These are phyloP conservation scores for Crithidia bombi DNA, from an alignment of 208 protist genomes.

Conservation along the genomic window DNA sequence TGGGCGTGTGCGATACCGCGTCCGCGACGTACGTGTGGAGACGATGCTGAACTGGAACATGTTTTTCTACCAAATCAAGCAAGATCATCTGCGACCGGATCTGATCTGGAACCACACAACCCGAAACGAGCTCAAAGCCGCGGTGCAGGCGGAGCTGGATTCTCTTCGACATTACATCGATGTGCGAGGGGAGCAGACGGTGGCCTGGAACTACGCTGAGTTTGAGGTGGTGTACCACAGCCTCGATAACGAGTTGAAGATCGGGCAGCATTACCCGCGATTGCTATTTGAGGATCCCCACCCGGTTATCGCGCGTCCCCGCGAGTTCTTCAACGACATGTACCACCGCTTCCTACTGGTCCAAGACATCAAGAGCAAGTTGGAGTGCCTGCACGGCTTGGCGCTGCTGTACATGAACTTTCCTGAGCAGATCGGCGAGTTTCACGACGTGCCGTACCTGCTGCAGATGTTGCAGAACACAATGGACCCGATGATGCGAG, in stretches of 20 bases:
- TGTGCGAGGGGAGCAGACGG: slow-evolving; percentile 32
- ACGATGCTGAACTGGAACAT: slow-evolving; percentile 91
- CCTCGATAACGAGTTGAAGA: slow-evolving; percentile 85
- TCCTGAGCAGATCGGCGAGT: slow-evolving; percentile 76
- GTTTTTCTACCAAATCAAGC: slow-evolving; percentile 88
- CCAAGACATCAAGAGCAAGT: slow-evolving; percentile 59
- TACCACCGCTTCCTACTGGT: slow-evolving; percentile 94
- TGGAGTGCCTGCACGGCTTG: slow-evolving; percentile 92
- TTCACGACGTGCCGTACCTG: slow-evolving; percentile 87
- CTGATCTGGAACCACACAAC: slow-evolving; percentile 95
- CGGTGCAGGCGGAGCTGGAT: slow-evolving; percentile 87
- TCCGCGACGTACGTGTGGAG: slow-evolving; percentile 56
- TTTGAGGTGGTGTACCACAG: slow-evolving; percentile 93
- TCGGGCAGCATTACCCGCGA: slow-evolving; percentile 90
- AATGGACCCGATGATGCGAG: slow-evolving; percentile 77
- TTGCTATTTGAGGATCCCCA: slow-evolving; percentile 85
- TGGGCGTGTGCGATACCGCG: slow-evolving; percentile 38
- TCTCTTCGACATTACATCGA: slow-evolving; percentile 60
- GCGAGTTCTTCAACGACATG: slow-evolving; percentile 93
- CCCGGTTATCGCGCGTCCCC: slow-evolving; percentile 75
- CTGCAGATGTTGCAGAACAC: slow-evolving; percentile 80
- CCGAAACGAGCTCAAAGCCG: slow-evolving; percentile 84
- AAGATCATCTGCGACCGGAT: slow-evolving; percentile 88
- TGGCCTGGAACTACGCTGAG: slow-evolving; percentile 95
- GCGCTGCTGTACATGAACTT: slow-evolving; percentile 90